These are phyloP conservation scores for Ustilago tritici DNA, from an alignment of 1,284 basidiomycete species.

Conservation along the genomic window DNA sequence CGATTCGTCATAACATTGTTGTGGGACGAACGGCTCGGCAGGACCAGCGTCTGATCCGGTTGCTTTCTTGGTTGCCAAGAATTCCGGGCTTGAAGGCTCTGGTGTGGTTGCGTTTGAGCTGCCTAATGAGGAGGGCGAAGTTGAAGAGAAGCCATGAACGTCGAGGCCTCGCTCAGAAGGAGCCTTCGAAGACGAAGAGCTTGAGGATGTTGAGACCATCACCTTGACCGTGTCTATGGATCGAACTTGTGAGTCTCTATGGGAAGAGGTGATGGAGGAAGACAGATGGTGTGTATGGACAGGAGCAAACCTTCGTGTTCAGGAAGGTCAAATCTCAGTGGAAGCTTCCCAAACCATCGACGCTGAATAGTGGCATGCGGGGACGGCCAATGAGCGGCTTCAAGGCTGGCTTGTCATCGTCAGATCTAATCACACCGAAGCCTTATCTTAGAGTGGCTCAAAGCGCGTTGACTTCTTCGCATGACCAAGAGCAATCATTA, in stretches of 20 bases:
- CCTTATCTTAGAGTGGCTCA: background rate
- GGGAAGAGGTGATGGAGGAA: background rate
- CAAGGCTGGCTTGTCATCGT: background rate
- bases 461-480: background rate
- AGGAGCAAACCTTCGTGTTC: background rate
- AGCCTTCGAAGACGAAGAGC: slow-evolving; percentile 35
- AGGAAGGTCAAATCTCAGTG: too few species aligned
- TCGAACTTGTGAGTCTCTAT: background rate
- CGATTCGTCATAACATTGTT: slow-evolving; percentile 31
- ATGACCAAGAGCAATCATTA: background rate
- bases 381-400: background rate
- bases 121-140: slow-evolving; percentile 19
- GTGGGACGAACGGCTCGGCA: slow-evolving; percentile 28
- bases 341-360: background rate
- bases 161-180: slow-evolving; percentile 30
- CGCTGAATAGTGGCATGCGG: background rate
- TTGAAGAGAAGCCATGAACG: slow-evolving; percentile 17
- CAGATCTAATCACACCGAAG: background rate
- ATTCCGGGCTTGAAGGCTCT: slow-evolving; percentile 37
- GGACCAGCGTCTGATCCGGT: background rate
- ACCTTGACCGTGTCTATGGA: background rate
- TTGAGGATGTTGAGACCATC: slow-evolving; percentile 12
- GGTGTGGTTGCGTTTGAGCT: slow-evolving; percentile 40
- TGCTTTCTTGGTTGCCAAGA: slow-evolving; percentile 6
- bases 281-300: background rate